These are phyloP conservation scores for Hypomontagnella monticulosa DNA, from an alignment of 495 filamentous ascomycete species.

Conservation along the genomic window DNA sequence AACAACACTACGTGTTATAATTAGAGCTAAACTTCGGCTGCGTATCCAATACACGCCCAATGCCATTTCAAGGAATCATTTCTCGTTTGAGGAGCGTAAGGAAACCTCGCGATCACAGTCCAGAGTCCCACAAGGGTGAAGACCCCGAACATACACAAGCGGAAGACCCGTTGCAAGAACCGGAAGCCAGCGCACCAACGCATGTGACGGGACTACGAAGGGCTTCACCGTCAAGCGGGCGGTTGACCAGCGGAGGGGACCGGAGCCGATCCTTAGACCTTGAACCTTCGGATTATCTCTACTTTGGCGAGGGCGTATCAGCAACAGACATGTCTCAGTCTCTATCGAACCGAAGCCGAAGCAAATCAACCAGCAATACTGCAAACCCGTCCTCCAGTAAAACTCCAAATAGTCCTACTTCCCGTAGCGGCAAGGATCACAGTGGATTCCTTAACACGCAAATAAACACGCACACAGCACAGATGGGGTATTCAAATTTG, in stretches of 20 bases:
- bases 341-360: neutral
- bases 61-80: conserved; percentile 7
- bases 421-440: conserved; percentile 5
- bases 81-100: conserved; percentile 10
- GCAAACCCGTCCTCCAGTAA: neutral
- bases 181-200: neutral
- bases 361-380: neutral
- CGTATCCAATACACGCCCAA: neutral
- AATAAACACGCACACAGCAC: conserved; percentile 15
- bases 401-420: neutral
- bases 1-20: too few relatives aligned
- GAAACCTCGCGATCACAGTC: neutral
- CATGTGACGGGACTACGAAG: conserved; percentile 11
- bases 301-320: conserved; percentile 18
- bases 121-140: neutral
- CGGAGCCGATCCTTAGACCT: neutral
- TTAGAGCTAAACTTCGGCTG: neutral
- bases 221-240: neutral
- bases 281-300: conserved; percentile 20
- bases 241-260: neutral
- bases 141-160: neutral
- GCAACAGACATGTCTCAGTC: conserved; percentile 3
- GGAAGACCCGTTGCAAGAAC: neutral
- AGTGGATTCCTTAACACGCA: conserved; percentile 18
- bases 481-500: conserved; percentile 25